phyloP scores from a whole-genome alignment of 2,329 filamentous ascomycete species.

The Beauveria rudraprayagi region DNA sequence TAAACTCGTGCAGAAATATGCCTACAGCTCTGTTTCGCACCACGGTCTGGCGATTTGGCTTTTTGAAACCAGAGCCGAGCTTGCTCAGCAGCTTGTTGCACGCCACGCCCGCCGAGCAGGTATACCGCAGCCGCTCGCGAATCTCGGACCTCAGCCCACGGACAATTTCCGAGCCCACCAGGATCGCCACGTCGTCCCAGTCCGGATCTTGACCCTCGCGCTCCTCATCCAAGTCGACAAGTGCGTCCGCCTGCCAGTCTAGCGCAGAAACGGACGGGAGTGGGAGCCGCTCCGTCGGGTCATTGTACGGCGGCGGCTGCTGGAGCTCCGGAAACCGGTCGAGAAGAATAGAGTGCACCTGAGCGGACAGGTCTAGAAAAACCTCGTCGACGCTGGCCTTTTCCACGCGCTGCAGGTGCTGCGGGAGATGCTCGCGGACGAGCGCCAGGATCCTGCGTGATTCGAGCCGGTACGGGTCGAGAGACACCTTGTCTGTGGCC shows the following conservation, averaged over 20 bases:
- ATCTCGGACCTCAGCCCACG: slow-evolving; percentile 64
- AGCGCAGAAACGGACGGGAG: slow-evolving; percentile 60
- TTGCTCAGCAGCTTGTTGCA: slow-evolving; percentile 95
- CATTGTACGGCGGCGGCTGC: slow-evolving; percentile 62
- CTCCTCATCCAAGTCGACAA: slow-evolving; percentile 70
- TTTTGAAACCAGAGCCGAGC: slow-evolving; percentile 82
- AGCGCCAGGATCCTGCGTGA: slow-evolving; percentile 72
- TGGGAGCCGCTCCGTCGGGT: slow-evolving; percentile 63
- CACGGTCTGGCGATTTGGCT: slow-evolving; percentile 92
- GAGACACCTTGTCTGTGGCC: slow-evolving; percentile 81
- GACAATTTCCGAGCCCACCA: slow-evolving; percentile 84
- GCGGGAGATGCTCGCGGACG: slow-evolving; percentile 66
- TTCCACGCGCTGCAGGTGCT: slow-evolving; percentile 65
- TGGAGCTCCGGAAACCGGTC: slow-evolving; percentile 67
- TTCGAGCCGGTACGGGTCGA: slow-evolving; percentile 85
- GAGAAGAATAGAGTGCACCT: slow-evolving; percentile 69
- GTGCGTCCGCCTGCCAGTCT: slow-evolving; percentile 76
- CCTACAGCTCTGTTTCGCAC: slow-evolving; percentile 76
- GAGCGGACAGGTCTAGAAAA: slow-evolving; percentile 82
- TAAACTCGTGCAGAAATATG: slow-evolving; percentile 74
- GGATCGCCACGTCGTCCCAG: slow-evolving; percentile 89
- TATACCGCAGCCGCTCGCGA: slow-evolving; percentile 67
- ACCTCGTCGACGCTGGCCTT: slow-evolving; percentile 96
- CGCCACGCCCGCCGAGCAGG: slow-evolving; percentile 83
- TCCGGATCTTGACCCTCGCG: slow-evolving; percentile 76